A percentile compares a stretch with the other conserved stretches of the same genome.
Evolutionary conservation across 805 yeast species (phyloP).

Genomic region (Saturnispora ahearnii): DNA sequence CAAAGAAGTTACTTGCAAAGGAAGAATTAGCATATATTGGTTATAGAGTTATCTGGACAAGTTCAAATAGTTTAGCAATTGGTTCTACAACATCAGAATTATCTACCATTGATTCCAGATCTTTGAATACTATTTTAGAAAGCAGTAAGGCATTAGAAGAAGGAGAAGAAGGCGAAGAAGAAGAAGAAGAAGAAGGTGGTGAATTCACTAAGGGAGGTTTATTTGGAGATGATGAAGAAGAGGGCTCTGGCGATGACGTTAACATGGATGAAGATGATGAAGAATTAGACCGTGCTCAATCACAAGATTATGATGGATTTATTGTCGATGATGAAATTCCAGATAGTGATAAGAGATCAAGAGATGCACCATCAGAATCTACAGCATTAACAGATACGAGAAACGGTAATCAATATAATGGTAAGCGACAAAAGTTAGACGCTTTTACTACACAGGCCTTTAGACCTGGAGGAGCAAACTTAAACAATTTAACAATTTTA

Average conservation of each 20-base stretch:
- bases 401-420: constrained; percentile 6
- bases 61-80: constrained; percentile 5
- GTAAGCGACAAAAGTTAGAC: constrained; percentile 5
- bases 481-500: not conserved
- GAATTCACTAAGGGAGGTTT: not conserved
- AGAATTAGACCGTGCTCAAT: constrained; percentile 19
- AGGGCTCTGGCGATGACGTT: constrained; percentile 17
- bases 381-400: constrained; percentile 10
- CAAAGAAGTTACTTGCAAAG: constrained; percentile 24
- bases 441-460: not conserved
- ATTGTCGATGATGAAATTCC: constrained; percentile 58
- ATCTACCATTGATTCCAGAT: constrained; percentile 9
- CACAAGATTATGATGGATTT: constrained; percentile 40
- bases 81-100: constrained; percentile 11
- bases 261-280: constrained; percentile 16
- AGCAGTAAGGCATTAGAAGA: constrained; percentile 11
- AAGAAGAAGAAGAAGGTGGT: constrained; percentile 14
- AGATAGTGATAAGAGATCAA: constrained; percentile 8
- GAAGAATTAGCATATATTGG: constrained; percentile 7
- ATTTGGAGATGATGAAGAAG: constrained; percentile 8
- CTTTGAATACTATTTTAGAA: constrained; percentile 6
- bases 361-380: constrained; percentile 11
- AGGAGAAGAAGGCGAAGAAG: constrained; percentile 10
- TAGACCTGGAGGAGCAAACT: not conserved
- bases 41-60: constrained; percentile 9